Base-by-base conservation (phyloP, 73 alveolate species). In the Paramecium sonneborni region DNA sequence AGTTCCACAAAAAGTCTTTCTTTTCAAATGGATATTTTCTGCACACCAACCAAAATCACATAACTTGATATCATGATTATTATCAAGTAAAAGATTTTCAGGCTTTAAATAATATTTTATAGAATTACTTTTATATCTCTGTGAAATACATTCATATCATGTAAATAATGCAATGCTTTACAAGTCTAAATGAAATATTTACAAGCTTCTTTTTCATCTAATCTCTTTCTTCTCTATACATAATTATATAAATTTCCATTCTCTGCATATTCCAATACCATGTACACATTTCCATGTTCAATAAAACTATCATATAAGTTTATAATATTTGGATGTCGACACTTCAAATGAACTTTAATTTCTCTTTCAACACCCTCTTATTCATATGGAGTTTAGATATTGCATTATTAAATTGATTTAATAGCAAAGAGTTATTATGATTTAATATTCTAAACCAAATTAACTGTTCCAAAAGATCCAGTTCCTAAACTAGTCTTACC, bases 11-110 rank as follows among this genome's bases (percentile, higher is more conserved):
- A 88, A 88, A 3, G 94, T 88, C 21, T 88, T 88, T 67, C 94
- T 67, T 20, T 76, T 76, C 18, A 69, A 28, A 69, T 88, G 91
- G 12, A 88, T 88, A 72, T 88, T 85, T 89, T 95, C 96, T 0
- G 95, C 96, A 86, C 97, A 93, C 98, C 98, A 95, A 35, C 98
- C 98, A 67, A 95, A 95, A 93, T 95, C 98, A 41, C 98, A 93
- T 72, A 95, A 92, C 86, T 95, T 95, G 20, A 95, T 90, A 39
- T 91, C 86, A 28, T 86, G 87, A 58, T 95, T 92, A 35, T 58
- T 85, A 92, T 95, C 98, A 62, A 95, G 67, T 48, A 95, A 90
- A 76, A 95, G 92, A 88, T 95, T 95, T 57, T 95, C 98, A 39
- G 98, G 98, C 68, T 52, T 0, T 52, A 52, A 18, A n/a, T 30